A percentile compares a stretch with the other conserved stretches of the same genome.
Conservation (phyloP, 1,139 yeast species). For the Scheffersomyces parashehatae region DNA sequence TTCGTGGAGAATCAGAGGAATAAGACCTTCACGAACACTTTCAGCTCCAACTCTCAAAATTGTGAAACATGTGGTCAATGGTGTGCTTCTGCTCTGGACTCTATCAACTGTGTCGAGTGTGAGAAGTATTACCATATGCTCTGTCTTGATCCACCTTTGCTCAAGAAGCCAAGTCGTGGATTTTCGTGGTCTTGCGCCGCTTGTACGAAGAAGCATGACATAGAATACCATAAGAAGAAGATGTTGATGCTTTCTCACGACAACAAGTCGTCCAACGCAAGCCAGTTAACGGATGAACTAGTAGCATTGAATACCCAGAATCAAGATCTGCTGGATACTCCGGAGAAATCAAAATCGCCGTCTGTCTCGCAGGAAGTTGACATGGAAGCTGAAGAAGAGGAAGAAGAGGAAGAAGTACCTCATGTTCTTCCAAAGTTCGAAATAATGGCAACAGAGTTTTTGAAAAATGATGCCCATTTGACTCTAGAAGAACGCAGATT, state of each 20-base stretch:
- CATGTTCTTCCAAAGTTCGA: conserved; percentile 56
- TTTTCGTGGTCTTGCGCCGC: conserved; percentile 92
- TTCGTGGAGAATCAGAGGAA: conserved; percentile 75
- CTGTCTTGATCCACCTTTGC: conserved; percentile 84
- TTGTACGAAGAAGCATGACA: conserved; percentile 57
- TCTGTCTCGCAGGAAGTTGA: background rate
- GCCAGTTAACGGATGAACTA: conserved; percentile 27
- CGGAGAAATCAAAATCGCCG: background rate
- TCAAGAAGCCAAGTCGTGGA: conserved; percentile 81
- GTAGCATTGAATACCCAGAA: conserved; percentile 16
- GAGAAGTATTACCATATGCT: conserved; percentile 69
- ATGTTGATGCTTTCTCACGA: conserved; percentile 46
- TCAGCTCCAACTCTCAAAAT: conserved; percentile 50
- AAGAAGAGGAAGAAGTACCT: conserved; percentile 9
- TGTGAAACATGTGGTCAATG: conserved; percentile 82
- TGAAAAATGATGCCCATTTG: conserved; percentile 42
- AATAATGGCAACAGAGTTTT: conserved; percentile 55
- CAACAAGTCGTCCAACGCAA: conserved; percentile 43
- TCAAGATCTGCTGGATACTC: conserved; percentile 1
- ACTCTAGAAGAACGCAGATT: conserved; percentile 50
- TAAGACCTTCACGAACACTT: conserved; percentile 62
- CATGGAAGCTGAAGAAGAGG: conserved; percentile 3
- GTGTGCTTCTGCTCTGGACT: conserved; percentile 68
- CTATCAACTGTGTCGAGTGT: conserved; percentile 85
- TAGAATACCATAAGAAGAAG: conserved; percentile 35